phyloP scores from a whole-genome alignment of 371 early-diverging fungal genomes.

The Mortierella sp. region DNA sequence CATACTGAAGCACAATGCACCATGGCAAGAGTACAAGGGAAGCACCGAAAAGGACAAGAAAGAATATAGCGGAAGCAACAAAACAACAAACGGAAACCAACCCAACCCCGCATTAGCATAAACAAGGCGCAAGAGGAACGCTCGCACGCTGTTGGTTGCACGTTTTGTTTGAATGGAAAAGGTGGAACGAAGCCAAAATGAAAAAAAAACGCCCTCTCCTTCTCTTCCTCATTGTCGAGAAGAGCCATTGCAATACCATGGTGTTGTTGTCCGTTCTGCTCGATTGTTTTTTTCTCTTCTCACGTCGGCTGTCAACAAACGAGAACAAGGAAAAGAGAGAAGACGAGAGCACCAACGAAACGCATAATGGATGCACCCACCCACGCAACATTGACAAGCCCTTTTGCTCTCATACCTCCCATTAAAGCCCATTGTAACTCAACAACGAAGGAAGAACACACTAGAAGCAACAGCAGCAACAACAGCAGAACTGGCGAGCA shows the following conservation, averaged over 20 bases:
- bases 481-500: neutral
- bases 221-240: neutral
- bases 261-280: neutral
- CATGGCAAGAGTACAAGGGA: neutral
- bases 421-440: neutral
- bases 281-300: neutral
- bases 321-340: neutral
- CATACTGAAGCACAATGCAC: neutral
- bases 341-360: constrained; percentile 14
- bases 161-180: neutral
- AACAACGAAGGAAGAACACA: neutral
- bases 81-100: neutral
- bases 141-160: neutral
- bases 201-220: neutral
- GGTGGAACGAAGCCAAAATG: neutral
- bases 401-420: neutral
- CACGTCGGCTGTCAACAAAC: neutral
- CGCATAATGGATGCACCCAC: constrained; percentile 5
- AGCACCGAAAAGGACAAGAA: neutral
- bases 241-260: neutral
- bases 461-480: neutral
- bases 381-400: neutral
- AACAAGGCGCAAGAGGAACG: neutral
- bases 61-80: neutral
- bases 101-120: neutral